phyloP scores from a whole-genome alignment of 2,329 filamentous ascomycete species.

The Penicillium glabrum region DNA sequence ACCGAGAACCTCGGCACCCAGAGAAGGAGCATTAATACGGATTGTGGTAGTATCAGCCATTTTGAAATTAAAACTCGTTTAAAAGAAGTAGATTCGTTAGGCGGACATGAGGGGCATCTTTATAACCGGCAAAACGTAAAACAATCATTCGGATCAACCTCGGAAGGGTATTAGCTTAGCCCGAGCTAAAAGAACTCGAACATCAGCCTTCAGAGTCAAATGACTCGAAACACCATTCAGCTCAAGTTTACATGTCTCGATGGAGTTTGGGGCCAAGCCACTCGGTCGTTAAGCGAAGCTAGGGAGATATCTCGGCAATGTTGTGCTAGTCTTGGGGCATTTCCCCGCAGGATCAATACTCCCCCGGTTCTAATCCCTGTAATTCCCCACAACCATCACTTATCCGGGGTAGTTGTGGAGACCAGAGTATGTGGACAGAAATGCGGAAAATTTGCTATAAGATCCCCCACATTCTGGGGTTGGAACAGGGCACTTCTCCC shows the following conservation, averaged over 20 bases:
- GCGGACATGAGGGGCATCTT: not conserved
- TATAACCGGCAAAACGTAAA: not conserved
- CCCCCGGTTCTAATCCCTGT: not conserved
- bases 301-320: not conserved
- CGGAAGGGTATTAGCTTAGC: not conserved
- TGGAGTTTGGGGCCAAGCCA: not conserved
- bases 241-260: not conserved
- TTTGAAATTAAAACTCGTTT: too few relatives aligned
- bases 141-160: not conserved
- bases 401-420: not conserved
- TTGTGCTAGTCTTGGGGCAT: not conserved
- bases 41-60: not conserved
- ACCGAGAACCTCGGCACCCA: not conserved
- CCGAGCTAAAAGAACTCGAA: not conserved
- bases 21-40: not conserved
- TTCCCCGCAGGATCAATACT: not conserved
- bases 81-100: not conserved
- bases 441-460: not conserved
- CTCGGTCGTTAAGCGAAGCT: not conserved
- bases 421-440: not conserved
- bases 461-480: not conserved
- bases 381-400: not conserved
- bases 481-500: not conserved
- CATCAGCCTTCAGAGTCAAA: not conserved
- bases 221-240: not conserved